A percentile compares a stretch with the other conserved stretches of the same genome.
Evolutionary conservation across 1,284 basidiomycete species (phyloP).

Genomic region (Afroboletus lepidellus): DNA sequence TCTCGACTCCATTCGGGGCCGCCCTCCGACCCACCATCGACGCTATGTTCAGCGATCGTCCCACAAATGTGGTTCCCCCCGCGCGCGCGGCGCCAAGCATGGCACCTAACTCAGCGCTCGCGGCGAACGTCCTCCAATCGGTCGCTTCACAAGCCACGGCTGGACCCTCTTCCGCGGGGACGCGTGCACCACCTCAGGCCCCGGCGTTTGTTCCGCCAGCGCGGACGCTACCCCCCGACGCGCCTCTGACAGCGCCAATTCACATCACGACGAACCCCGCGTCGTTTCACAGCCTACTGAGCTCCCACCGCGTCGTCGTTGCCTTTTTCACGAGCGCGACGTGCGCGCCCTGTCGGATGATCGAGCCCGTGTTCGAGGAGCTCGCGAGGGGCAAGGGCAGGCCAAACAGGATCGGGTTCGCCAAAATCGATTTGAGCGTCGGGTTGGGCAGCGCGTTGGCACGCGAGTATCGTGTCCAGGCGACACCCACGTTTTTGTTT

Average conservation of each 20-base stretch:
- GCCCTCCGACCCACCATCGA: conserved; percentile 86
- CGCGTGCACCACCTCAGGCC: conserved; percentile 22
- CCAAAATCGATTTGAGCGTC: conserved; percentile 76
- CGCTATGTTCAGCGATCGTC: conserved; percentile 71
- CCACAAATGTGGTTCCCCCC: conserved; percentile 39
- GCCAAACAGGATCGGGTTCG: conserved; percentile 57
- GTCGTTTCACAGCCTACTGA: conserved; percentile 51
- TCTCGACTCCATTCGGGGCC: conserved; percentile 88
- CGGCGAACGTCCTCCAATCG: conserved; percentile 61
- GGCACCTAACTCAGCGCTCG: conserved; percentile 49
- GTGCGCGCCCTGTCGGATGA: conserved; percentile 61
- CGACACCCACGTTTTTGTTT: conserved; percentile 84
- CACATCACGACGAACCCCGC: conserved; percentile 56
- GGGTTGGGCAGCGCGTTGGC: conserved; percentile 64
- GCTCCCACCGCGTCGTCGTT: conserved; percentile 51
- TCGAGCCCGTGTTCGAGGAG: conserved; percentile 63
- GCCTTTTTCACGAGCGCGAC: conserved; percentile 67
- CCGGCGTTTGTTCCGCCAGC: conserved; percentile 13
- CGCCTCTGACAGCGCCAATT: conserved; percentile 61
- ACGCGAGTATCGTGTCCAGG: conserved; percentile 64
- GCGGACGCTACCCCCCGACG: conserved; percentile 35
- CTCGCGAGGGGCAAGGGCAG: conserved; percentile 44
- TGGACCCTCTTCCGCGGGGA: conserved; percentile 19
- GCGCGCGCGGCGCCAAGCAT: conserved; percentile 34
- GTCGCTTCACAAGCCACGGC: conserved; percentile 56